Percentiles rank a stretch among this genome's conserved stretches.
These are phyloP conservation scores for Thalassiosira mediterranea DNA, from an alignment of 352 stramenopile species.

Conservation along the genomic window DNA sequence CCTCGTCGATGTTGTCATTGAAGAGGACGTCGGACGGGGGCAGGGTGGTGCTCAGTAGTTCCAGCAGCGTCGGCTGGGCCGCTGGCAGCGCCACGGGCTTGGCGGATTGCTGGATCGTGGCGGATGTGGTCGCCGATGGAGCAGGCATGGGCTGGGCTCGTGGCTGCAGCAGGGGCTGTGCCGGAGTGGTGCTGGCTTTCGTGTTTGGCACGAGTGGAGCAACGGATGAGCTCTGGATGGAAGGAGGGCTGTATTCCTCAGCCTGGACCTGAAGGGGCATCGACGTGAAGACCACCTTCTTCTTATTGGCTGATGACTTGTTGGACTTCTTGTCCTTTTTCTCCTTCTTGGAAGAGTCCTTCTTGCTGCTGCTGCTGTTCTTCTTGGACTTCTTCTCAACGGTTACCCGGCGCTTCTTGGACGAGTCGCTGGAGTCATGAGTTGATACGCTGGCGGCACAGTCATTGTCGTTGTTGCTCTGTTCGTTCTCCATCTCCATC, in stretches of 20 bases:
- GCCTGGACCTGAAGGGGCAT: slow-evolving; percentile 13
- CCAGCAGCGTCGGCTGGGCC: slow-evolving; percentile 19
- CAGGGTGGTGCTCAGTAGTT: slow-evolving; percentile 27
- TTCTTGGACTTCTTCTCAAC: slow-evolving; percentile 43
- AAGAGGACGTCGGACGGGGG: slow-evolving; percentile 33
- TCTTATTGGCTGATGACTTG: not conserved
- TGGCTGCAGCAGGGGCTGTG: too few relatives aligned
- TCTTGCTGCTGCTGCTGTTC: slow-evolving; percentile 2
- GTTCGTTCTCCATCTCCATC: not conserved
- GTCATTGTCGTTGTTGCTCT: too few relatives aligned
- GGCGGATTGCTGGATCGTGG: not conserved
- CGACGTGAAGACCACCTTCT: not conserved
- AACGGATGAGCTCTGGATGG: not conserved
- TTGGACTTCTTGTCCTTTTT: slow-evolving; percentile 19
- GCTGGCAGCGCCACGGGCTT: not conserved
- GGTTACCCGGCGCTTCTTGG: slow-evolving; percentile 28
- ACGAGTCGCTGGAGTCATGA: not conserved
- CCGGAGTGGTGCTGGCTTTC: not conserved
- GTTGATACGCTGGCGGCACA: slow-evolving; percentile 2
- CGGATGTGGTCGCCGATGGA: not conserved
- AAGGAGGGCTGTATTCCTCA: slow-evolving; percentile 7
- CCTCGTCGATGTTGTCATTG: slow-evolving; percentile 24
- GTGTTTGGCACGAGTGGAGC: not conserved
- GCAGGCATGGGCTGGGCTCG: not conserved
- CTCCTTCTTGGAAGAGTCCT: not conserved